Percentiles rank a stretch among this genome's conserved stretches.
These are phyloP conservation scores for Nothophytophthora sp. DNA, from an alignment of 352 stramenopile species.

Conservation along the genomic window DNA sequence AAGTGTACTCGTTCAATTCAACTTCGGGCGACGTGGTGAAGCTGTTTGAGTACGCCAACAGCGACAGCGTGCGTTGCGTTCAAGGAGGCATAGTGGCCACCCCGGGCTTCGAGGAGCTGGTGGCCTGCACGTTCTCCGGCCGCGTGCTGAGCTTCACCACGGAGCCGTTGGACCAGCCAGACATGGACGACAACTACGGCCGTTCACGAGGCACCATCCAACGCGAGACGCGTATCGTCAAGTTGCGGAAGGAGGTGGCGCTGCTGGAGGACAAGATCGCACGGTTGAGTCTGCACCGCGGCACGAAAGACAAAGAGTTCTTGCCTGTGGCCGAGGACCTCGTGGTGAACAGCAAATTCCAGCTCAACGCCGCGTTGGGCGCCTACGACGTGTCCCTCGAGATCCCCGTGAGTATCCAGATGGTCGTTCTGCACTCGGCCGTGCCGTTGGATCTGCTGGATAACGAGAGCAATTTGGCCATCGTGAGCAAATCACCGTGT, in stretches of 20 bases:
- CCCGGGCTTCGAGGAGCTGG: slow-evolving; percentile 70
- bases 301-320: slow-evolving; percentile 58
- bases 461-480: slow-evolving; percentile 73
- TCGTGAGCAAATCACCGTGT: slow-evolving; percentile 67
- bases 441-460: slow-evolving; percentile 79
- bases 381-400: slow-evolving; percentile 83
- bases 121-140: slow-evolving; percentile 80
- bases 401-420: slow-evolving; percentile 80
- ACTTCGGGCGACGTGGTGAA: slow-evolving; percentile 49
- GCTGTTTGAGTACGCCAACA: slow-evolving; percentile 66
- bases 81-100: slow-evolving; percentile 74
- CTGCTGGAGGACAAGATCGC: slow-evolving; percentile 70
- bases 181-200: slow-evolving; percentile 75
- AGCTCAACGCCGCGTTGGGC: slow-evolving; percentile 65
- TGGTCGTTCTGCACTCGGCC: slow-evolving; percentile 70
- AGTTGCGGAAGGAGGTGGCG: slow-evolving; percentile 77
- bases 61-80: slow-evolving; percentile 76
- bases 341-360: slow-evolving; percentile 78
- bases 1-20: slow-evolving; percentile 71
- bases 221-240: slow-evolving; percentile 76
- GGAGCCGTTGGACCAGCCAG: slow-evolving; percentile 74
- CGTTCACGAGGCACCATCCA: slow-evolving; percentile 76
- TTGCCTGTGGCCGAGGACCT: slow-evolving; percentile 75
- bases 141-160: slow-evolving; percentile 84
- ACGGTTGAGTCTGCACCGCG: slow-evolving; percentile 50